phyloP scores from a whole-genome alignment of 257 asterid species.

The Primulina huaijiensis region DNA sequence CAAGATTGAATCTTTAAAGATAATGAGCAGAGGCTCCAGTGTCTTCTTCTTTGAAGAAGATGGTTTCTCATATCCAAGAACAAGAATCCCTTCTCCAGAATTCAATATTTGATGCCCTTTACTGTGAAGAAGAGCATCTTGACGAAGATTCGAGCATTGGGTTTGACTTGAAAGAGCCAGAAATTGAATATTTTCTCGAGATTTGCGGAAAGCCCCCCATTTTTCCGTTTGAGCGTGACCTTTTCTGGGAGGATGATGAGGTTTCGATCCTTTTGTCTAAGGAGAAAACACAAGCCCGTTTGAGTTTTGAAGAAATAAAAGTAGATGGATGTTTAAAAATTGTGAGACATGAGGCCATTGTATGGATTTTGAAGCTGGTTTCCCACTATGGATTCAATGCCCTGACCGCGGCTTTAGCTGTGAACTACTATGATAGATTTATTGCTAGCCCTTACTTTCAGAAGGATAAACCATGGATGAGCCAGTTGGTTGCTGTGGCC shows the following conservation, averaged over 20 bases:
- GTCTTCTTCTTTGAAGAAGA: slow-evolving; percentile 63
- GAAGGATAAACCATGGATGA: slow-evolving; percentile 94
- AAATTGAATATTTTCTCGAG: slow-evolving; percentile 24
- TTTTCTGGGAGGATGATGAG: slow-evolving; percentile 86
- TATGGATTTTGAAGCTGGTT: slow-evolving; percentile 72
- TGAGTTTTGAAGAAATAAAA: slow-evolving; percentile 23
- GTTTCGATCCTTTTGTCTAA: slow-evolving; percentile 49
- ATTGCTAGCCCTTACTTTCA: slow-evolving; percentile 54
- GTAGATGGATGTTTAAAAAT: slow-evolving; percentile 41
- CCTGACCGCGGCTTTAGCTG: slow-evolving; percentile 64
- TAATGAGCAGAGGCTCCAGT: slow-evolving; percentile 60
- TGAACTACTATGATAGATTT: slow-evolving; percentile 64
- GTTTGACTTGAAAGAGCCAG: slow-evolving; percentile 31
- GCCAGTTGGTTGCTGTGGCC: slow-evolving; percentile 87
- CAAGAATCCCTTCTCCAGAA: slow-evolving; percentile 47
- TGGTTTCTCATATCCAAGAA: slow-evolving; percentile 47
- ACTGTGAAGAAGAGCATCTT: slow-evolving; percentile 59
- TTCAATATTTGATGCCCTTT: slow-evolving; percentile 66
- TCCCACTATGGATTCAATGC: slow-evolving; percentile 56
- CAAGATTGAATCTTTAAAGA: slow-evolving; percentile 50
- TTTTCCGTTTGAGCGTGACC: slow-evolving; percentile 55
- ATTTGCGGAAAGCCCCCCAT: slow-evolving; percentile 33
- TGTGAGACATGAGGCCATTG: slow-evolving; percentile 56
- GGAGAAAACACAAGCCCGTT: slow-evolving; percentile 45
- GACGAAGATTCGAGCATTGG: slow-evolving; percentile 46